Conservation (phyloP, 2,329 filamentous ascomycete genomes). For the Onygena corvina region DNA sequence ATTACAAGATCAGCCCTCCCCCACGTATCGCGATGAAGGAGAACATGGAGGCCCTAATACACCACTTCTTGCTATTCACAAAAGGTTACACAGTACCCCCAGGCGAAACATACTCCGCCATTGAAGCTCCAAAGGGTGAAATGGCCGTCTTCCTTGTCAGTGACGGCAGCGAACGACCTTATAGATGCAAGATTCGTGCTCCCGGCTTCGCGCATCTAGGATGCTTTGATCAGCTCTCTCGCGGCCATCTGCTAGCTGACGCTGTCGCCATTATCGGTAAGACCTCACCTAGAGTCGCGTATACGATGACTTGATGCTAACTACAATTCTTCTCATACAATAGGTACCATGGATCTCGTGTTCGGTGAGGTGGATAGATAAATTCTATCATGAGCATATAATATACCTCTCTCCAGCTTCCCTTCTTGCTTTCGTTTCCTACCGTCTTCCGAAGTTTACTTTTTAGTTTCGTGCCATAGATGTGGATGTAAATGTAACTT, state of each 20-base stretch:
- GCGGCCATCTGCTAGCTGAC: slow-evolving; percentile 88
- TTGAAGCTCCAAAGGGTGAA: slow-evolving; percentile 99
- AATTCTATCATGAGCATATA: slow-evolving; percentile 12
- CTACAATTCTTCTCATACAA: slow-evolving; percentile 7
- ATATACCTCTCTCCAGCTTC: slow-evolving; percentile 4
- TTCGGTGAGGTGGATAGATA: slow-evolving; percentile 58
- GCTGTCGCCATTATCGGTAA: slow-evolving; percentile 83
- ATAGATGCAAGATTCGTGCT: slow-evolving; percentile 93
- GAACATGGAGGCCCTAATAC: slow-evolving; percentile 99
- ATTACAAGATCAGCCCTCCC: slow-evolving; percentile 95
- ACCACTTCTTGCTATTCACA: slow-evolving; percentile 97
- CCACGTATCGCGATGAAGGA: slow-evolving; percentile 99
- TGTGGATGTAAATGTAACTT: background rate
- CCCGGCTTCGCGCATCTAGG: slow-evolving; percentile 91
- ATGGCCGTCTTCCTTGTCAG: slow-evolving; percentile 97
- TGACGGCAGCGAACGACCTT: slow-evolving; percentile 90
- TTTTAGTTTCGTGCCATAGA: slow-evolving; percentile 1
- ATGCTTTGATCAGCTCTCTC: slow-evolving; percentile 85
- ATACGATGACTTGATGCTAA: slow-evolving; percentile 4
- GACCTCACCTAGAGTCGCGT: slow-evolving; percentile 13
- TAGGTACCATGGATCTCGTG: slow-evolving; percentile 68
- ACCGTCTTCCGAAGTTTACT: background rate
- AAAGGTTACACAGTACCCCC: slow-evolving; percentile 97
- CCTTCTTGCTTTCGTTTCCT: background rate
- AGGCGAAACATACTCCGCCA: slow-evolving; percentile 93